phyloP scores from a whole-genome alignment of 73 alveolate genomes.

The Tetrahymena thermophila region DNA sequence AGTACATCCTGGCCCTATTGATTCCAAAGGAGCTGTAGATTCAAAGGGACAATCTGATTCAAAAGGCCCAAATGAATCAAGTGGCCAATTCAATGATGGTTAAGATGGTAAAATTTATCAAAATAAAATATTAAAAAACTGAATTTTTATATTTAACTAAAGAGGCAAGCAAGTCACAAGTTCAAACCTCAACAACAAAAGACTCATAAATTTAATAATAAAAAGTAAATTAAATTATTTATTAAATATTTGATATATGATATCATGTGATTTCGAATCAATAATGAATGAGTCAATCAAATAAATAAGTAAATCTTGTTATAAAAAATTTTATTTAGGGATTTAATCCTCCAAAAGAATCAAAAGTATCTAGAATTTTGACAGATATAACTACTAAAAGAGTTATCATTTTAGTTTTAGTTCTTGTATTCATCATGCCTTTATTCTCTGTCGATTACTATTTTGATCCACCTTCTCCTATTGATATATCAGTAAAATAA shows the following conservation, averaged over 20 bases:
- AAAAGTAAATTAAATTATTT: neutral
- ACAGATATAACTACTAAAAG: slow-evolving; percentile 55
- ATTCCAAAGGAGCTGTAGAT: neutral
- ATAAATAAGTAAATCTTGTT: neutral
- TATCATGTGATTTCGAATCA: no score
- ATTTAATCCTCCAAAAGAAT: slow-evolving; percentile 41
- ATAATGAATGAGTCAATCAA: neutral
- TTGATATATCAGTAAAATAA: slow-evolving; percentile 7
- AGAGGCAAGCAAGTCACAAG: neutral
- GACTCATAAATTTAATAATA: neutral
- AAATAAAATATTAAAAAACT: neutral
- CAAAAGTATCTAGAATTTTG: slow-evolving; percentile 44
- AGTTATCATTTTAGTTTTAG: slow-evolving; percentile 51
- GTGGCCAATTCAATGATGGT: neutral
- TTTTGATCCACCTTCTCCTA: slow-evolving; percentile 37
- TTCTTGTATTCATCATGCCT: slow-evolving; percentile 48
- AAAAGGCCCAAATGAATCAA: slow-evolving; percentile 4
- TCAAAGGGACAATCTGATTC: slow-evolving; percentile 16
- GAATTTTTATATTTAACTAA: neutral
- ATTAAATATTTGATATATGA: no score
- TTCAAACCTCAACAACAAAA: neutral
- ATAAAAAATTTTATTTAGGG: neutral
- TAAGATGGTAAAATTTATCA: neutral
- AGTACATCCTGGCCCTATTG: neutral
- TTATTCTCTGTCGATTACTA: slow-evolving; percentile 39